Base-by-base conservation (phyloP, 768 basidiomycete genomes). In the Boletus vinaceobasis region DNA sequence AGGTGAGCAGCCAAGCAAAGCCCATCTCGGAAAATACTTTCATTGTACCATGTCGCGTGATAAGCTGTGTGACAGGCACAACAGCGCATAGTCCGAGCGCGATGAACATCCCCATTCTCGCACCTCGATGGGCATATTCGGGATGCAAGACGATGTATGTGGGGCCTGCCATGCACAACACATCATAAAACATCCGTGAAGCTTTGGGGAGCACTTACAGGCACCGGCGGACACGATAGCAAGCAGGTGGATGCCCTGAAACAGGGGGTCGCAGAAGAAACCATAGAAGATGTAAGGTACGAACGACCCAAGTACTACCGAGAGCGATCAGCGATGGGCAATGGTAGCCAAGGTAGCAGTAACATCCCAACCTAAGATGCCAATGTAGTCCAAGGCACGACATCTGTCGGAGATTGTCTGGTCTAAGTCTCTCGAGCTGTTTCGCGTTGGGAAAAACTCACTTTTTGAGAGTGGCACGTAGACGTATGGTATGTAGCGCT, bases 81-180 rank as follows among this genome's bases (percentile, higher is more conserved):
- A 87, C 69, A 11, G 82, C 86, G 55, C 79, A 82, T 35, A 88
- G 67, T 13, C 93, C 93, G 27, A 96, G 80, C 10, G 76, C 80
- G 59, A 93, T 80, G 74, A 95, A 97, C 15, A 92, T 81, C 35
- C 74, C 69, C 14, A 91, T 93, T 26, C 94, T 83, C 46, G 86
- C 82, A 60, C 85, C 82, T 26, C 92, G 80, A 67, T 88, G 87
- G 3, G 85, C 75, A 66, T 92, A 92, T 65, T 87, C 81, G 6
- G 91, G 90, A 47, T 85, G 80, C 21, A 94, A 77, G 33, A 94
- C 89, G 63, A 89, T 79, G 70, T 82, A 86, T n/a, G 83, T 79
- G 9, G 87, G 82, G 53, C 77, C 86, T 89, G 62, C 51, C 33
- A 37, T 33, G 46, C 23, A 44, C 37, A 55, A 45, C 36, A 45